These are phyloP conservation scores for Mycena galopus DNA, from an alignment of 768 basidiomycete species.

Conservation along the genomic window DNA sequence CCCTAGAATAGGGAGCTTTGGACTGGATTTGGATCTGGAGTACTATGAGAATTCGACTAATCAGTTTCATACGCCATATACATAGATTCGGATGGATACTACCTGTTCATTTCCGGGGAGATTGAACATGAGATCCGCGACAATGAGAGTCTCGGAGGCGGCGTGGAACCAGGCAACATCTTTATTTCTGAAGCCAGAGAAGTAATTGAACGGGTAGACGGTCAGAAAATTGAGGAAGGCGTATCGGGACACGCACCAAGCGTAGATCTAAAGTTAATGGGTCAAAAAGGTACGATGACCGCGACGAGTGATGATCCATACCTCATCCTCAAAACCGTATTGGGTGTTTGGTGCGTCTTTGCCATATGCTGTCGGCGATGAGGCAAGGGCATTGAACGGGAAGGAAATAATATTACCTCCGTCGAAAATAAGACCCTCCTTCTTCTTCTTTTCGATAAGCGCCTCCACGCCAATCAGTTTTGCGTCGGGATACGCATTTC, in stretches of 20 bases:
- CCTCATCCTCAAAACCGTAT: constrained; percentile 86
- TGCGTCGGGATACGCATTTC: constrained; percentile 75
- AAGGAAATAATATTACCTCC: too few species aligned
- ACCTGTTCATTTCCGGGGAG: constrained; percentile 85
- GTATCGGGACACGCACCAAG: constrained; percentile 53
- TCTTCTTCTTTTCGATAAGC: constrained; percentile 63
- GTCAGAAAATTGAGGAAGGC: not conserved
- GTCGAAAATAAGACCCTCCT: constrained; percentile 67
- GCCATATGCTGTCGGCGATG: constrained; percentile 62
- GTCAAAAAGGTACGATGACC: constrained; percentile 1
- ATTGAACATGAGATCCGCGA: constrained; percentile 89
- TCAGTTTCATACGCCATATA: constrained; percentile 9
- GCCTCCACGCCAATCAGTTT: constrained; percentile 79
- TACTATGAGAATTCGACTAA: constrained; percentile 44
- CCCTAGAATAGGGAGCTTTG: constrained; percentile 42
- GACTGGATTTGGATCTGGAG: constrained; percentile 51
- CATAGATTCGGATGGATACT: too few species aligned
- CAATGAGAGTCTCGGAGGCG: constrained; percentile 76
- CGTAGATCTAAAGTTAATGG: constrained; percentile 55
- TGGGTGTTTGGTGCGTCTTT: constrained; percentile 70
- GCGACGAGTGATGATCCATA: constrained; percentile 28
- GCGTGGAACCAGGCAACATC: constrained; percentile 88
- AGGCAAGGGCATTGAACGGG: too few species aligned
- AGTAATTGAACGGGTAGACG: constrained; percentile 62
- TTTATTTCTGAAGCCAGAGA: constrained; percentile 75